Percentiles rank a stretch among this genome's conserved stretches.
These are phyloP conservation scores for Helminthosporium solani DNA, from an alignment of 2,329 filamentous ascomycete species.

Conservation along the genomic window DNA sequence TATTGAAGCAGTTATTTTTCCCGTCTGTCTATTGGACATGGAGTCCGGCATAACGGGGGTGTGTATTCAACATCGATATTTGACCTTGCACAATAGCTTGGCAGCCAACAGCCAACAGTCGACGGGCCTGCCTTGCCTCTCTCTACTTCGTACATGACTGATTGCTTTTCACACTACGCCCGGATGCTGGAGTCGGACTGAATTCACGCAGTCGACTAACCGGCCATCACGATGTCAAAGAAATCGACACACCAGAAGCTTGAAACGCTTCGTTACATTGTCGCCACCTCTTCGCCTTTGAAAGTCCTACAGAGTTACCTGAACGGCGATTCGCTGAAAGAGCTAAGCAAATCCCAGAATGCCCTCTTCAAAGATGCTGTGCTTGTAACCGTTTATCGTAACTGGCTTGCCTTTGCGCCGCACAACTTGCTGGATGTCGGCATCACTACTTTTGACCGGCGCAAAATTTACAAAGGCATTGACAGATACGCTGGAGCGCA, in stretches of 20 bases:
- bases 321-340: background rate
- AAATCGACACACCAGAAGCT: background rate
- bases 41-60: too few species aligned
- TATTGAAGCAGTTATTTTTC: too few species aligned
- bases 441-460: slow-evolving; percentile 14
- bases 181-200: too few species aligned
- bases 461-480: background rate
- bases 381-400: slow-evolving; percentile 15
- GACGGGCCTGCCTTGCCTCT: too few species aligned
- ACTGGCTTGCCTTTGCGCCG: slow-evolving; percentile 10
- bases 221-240: too few species aligned
- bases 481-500: slow-evolving; percentile 11
- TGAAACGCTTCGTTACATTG: background rate
- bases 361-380: slow-evolving; percentile 8
- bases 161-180: too few species aligned
- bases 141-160: too few species aligned
- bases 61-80: too few species aligned
- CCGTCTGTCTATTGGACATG: too few species aligned
- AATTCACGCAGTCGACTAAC: too few species aligned
- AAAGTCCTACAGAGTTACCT: slow-evolving; percentile 10
- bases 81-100: too few species aligned
- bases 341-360: background rate
- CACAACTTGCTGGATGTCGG: slow-evolving; percentile 17
- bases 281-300: background rate
- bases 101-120: too few species aligned